These are phyloP conservation scores for Leccinum fuscescens DNA, from an alignment of 1,284 basidiomycete genomes.

Conservation along the genomic window DNA sequence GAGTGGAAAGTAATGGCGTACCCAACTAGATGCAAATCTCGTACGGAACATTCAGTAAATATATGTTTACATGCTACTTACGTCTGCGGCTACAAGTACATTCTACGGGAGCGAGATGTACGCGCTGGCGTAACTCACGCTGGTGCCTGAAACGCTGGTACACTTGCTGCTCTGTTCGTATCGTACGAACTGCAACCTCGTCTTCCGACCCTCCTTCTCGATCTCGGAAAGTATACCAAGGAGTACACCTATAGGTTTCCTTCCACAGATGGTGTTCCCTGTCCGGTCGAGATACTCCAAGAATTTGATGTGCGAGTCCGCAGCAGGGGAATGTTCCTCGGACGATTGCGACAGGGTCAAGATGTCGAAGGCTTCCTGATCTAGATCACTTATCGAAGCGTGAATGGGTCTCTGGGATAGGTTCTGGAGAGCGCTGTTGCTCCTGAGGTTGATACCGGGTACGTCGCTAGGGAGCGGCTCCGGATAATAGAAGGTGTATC, in stretches of 20 bases:
- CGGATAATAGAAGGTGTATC: conserved; percentile 89
- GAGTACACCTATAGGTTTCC: conserved; percentile 93
- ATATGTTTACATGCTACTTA: background rate
- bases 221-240: conserved; percentile 72
- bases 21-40: background rate
- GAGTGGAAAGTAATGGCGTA: conserved; percentile 12
- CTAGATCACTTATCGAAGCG: conserved; percentile 71
- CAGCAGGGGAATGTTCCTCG: conserved; percentile 36
- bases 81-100: conserved; percentile 5
- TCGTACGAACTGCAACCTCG: conserved; percentile 72
- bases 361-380: conserved; percentile 76
- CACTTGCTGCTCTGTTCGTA: conserved; percentile 92
- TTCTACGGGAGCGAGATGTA: conserved; percentile 53
- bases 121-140: conserved; percentile 95
- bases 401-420: conserved; percentile 56
- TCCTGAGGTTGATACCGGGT: conserved; percentile 53
- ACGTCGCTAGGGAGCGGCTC: conserved; percentile 51
- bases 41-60: background rate
- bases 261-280: conserved; percentile 95
- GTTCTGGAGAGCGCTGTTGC: conserved; percentile 38
- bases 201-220: conserved; percentile 45
- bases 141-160: conserved; percentile 69
- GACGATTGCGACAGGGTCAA: conserved; percentile 56
- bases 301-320: conserved; percentile 63
- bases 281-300: conserved; percentile 76